A percentile compares a stretch with the other conserved stretches of the same genome.
Conservation (phyloP, 2,329 filamentous ascomycete species). For the Hymenoscyphus infarciens region DNA sequence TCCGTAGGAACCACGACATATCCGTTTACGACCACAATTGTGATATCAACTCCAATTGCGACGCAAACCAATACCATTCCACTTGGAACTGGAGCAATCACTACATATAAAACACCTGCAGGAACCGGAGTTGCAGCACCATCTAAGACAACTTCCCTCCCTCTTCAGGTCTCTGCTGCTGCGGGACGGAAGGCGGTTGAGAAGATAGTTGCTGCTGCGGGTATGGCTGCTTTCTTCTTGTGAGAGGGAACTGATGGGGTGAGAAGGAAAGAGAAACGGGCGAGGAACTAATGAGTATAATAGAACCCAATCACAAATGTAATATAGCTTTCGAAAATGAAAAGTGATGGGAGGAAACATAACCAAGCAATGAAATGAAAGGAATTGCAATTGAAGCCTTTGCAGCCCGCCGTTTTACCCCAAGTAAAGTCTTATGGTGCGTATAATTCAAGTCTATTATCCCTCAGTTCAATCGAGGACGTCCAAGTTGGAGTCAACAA, state of each 20-base stretch:
- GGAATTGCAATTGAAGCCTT: background rate
- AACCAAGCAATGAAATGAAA: background rate
- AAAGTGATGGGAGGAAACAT: background rate
- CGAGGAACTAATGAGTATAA: background rate
- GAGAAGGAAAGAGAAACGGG: background rate
- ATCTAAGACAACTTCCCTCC: background rate
- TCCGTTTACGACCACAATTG: background rate
- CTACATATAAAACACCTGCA: background rate
- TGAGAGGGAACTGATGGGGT: background rate
- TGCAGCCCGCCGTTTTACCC: no score
- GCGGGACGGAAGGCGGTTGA: constrained; percentile 4
- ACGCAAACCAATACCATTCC: background rate
- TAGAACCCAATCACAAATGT: background rate
- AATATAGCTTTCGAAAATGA: background rate
- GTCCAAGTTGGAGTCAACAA: no score
- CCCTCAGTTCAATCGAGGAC: no score
- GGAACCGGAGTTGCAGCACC: background rate
- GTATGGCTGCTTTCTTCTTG: constrained; percentile 6
- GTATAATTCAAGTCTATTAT: no score
- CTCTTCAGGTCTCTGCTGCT: background rate
- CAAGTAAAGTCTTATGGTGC: no score
- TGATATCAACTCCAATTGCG: background rate
- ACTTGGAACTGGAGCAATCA: background rate
- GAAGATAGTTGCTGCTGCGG: constrained; percentile 7
- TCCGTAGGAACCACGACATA: background rate